These are phyloP conservation scores for Phoma sp. DNA, from an alignment of 2,329 filamentous ascomycete species.

Conservation along the genomic window DNA sequence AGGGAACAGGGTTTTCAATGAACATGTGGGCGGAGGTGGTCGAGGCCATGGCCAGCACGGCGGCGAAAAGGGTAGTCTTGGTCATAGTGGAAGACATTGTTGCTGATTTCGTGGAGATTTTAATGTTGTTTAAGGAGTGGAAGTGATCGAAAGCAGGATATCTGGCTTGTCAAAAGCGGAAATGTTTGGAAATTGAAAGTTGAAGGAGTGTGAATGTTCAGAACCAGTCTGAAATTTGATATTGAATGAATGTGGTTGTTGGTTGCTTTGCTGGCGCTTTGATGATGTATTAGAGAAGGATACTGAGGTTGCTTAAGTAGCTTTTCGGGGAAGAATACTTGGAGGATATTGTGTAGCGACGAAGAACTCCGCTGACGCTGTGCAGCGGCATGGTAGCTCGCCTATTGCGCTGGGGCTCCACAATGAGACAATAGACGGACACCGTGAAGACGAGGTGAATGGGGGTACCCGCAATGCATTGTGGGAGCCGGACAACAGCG, in stretches of 20 bases:
- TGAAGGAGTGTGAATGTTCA: slow-evolving; percentile 20
- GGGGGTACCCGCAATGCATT: slow-evolving; percentile 11
- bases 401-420: slow-evolving; percentile 21
- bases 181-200: slow-evolving; percentile 3
- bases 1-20: slow-evolving; percentile 73
- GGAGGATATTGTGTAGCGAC: slow-evolving; percentile 14
- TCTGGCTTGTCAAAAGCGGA: slow-evolving; percentile 14
- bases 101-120: slow-evolving; percentile 9
- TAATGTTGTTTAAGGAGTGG: slow-evolving; percentile 9
- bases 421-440: slow-evolving; percentile 28
- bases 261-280: slow-evolving; percentile 18
- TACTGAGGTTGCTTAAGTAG: slow-evolving; percentile 19
- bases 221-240: slow-evolving; percentile 19
- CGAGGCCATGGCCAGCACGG: slow-evolving; percentile 56
- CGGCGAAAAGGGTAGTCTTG: slow-evolving; percentile 20
- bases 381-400: slow-evolving; percentile 5
- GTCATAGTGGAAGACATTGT: slow-evolving; percentile 17
- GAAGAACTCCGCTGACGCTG: slow-evolving; percentile 19
- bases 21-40: slow-evolving; percentile 75
- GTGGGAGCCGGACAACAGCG: slow-evolving; percentile 5
- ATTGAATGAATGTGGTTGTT: slow-evolving; percentile 14
- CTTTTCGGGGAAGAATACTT: background rate
- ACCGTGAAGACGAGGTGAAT: slow-evolving; percentile 29
- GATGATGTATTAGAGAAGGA: slow-evolving; percentile 19
- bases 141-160: slow-evolving; percentile 14